Base-by-base conservation (phyloP, 2,329 filamentous ascomycete genomes). In the Alternaria sp. region DNA sequence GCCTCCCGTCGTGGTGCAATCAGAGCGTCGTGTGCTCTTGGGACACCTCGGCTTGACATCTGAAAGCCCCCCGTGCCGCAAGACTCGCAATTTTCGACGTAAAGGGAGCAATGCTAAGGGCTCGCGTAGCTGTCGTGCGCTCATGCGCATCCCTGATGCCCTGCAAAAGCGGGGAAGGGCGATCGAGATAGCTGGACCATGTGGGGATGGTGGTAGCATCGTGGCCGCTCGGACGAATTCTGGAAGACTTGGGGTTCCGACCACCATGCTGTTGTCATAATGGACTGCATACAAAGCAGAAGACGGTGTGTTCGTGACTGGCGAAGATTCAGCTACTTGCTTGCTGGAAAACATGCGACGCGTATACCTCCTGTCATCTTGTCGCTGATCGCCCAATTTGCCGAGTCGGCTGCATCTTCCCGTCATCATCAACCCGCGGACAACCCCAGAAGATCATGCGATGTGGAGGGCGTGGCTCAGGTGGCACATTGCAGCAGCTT, bases 101-200 rank as follows among this genome's bases (percentile, higher is more conserved):
- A 52, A 54, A 36, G 11, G 32, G n/a, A 17, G 15, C 52, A 40
- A 19, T 60, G 40, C 55, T 59, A 57, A 54, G 32, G 54, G 26
- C 21, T 17, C 32, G 40, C 36, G 51, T 32, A 40, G 49, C 30
- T 21, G 12, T 56, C 25, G 43, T 56, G 17, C 40, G 54, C 40
- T 56, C 26, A 23, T 52, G 54, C 26, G 50, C 17, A 57, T 44
- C 12, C 57, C 57, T 64, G 46, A 25, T 36, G 32, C 26, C 21
- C 44, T 51, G 50, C 52, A 49, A 65, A 64, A 63, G 66, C 62
- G 69, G 69, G 69, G 64, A 68, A 62, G 23, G 36, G 43, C 47
- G 36, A 54, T 62, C 25, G 43, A 54, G 55, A 51, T 49, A 36
- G 28, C 19, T 59, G 55, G 47, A 47, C 21, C 50, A 28, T 36